Evolutionary conservation across 441 rosid species (phyloP).

Genomic region (Brassica balearica): DNA sequence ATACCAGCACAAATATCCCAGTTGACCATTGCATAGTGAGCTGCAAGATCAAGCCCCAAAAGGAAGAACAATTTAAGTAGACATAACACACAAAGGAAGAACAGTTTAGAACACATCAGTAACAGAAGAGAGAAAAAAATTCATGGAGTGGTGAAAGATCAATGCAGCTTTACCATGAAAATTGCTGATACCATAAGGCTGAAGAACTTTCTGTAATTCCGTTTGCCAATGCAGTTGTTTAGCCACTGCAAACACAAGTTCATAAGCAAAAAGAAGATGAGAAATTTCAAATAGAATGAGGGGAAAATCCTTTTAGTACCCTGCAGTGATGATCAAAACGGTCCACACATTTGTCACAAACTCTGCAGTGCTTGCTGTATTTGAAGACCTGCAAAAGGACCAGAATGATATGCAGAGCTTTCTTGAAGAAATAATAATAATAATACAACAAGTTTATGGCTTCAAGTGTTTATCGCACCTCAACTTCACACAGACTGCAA

Average conservation of each 20-base stretch:
- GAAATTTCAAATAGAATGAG: slow-evolving; percentile 8
- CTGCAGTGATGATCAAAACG: slow-evolving; percentile 98
- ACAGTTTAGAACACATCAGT: background rate
- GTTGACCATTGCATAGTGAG: slow-evolving; percentile 97
- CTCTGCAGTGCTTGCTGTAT: slow-evolving; percentile 98
- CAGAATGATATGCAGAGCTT: background rate
- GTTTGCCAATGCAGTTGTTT: slow-evolving; percentile 57
- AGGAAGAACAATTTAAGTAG: background rate
- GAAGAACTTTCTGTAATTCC: slow-evolving; percentile 79
- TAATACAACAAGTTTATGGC: background rate
- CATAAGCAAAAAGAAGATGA: slow-evolving; percentile 23
- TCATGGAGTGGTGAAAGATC: slow-evolving; percentile 4
- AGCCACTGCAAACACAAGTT: slow-evolving; percentile 73
- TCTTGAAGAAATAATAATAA: slow-evolving; percentile 9
- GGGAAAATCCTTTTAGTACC: slow-evolving; percentile 49
- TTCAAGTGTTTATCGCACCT: slow-evolving; percentile 54
- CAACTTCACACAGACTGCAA: slow-evolving; percentile 98
- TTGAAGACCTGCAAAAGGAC: slow-evolving; percentile 73
- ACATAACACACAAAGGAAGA: no score
- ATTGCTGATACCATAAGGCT: slow-evolving; percentile 90
- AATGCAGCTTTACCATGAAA: slow-evolving; percentile 71
- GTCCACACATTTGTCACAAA: slow-evolving; percentile 97
- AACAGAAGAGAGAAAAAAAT: background rate
- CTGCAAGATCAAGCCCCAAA: slow-evolving; percentile 71
- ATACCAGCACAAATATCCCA: slow-evolving; percentile 83